phyloP scores from a whole-genome alignment of 306 rosid genomes.

The Rosa lucieae region DNA sequence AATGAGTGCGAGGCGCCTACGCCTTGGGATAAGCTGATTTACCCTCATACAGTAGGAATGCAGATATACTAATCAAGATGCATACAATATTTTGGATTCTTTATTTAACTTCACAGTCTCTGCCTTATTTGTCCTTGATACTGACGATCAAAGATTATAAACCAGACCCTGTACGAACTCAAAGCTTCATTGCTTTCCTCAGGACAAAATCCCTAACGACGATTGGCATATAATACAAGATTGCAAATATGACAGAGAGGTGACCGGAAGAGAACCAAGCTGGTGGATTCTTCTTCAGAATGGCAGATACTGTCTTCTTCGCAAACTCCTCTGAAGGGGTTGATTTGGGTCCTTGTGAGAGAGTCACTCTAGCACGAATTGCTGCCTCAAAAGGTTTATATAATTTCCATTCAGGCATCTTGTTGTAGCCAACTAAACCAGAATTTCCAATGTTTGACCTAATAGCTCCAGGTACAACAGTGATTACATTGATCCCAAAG shows the following conservation, averaged over 20 bases:
- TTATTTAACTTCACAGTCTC: neutral
- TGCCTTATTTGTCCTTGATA: neutral
- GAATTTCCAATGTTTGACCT: constrained; percentile 72
- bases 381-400: constrained; percentile 67
- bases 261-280: constrained; percentile 81
- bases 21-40: neutral
- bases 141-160: neutral
- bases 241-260: constrained; percentile 49
- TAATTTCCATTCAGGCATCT: constrained; percentile 69
- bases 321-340: constrained; percentile 88
- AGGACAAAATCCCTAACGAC: constrained; percentile 53
- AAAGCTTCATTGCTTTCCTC: constrained; percentile 42
- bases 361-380: constrained; percentile 53
- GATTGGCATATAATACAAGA: constrained; percentile 73
- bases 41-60: neutral
- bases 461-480: constrained; percentile 78
- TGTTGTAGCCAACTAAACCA: constrained; percentile 46
- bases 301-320: constrained; percentile 50
- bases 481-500: constrained; percentile 79
- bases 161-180: neutral
- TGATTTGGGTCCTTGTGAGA: constrained; percentile 50
- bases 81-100: neutral
- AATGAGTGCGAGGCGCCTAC: neutral
- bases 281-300: constrained; percentile 67
- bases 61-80: neutral